Evolutionary conservation across 176 grass and related monocot genomes (phyloP).

Genomic region (Aegilops speltoides): DNA sequence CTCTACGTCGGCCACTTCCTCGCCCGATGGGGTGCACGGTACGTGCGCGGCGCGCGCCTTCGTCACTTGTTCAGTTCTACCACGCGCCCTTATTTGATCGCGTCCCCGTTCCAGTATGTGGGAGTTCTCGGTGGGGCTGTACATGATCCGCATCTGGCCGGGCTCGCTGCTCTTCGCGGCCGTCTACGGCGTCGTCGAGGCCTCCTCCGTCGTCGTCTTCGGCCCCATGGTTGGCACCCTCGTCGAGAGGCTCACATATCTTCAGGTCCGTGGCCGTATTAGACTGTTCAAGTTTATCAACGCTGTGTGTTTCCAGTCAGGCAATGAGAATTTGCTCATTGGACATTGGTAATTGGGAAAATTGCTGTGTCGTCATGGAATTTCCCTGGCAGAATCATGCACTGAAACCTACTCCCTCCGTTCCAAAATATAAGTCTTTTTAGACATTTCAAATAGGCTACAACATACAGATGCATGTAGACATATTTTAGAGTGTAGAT

Average conservation of each 20-base stretch:
- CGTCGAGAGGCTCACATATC: slow-evolving; percentile 69
- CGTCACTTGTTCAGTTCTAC: not conserved
- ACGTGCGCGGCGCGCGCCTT: not conserved
- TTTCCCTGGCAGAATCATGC: not conserved
- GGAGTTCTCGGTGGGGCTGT: slow-evolving; percentile 89
- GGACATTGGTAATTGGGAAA: not conserved
- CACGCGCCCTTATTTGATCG: not conserved
- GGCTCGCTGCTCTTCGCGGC: slow-evolving; percentile 82
- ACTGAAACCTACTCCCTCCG: too few relatives aligned
- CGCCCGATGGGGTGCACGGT: slow-evolving; percentile 84
- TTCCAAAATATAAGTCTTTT: too few relatives aligned
- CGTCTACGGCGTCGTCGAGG: slow-evolving; percentile 80
- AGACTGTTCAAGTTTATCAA: not conserved
- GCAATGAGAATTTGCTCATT: not conserved
- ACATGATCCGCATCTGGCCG: slow-evolving; percentile 95
- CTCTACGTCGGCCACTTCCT: slow-evolving; percentile 86
- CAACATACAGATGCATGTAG: too few relatives aligned
- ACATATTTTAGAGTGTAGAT: too few relatives aligned
- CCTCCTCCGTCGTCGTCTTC: slow-evolving; percentile 56
- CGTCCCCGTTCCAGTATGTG: slow-evolving; percentile 67
- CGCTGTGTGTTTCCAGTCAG: not conserved
- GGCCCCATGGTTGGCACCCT: slow-evolving; percentile 68
- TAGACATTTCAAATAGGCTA: too few relatives aligned
- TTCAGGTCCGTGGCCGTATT: slow-evolving; percentile 43
- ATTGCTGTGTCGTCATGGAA: not conserved